Base-by-base conservation (phyloP, 768 basidiomycete species). In the Lentinula lateritia region DNA sequence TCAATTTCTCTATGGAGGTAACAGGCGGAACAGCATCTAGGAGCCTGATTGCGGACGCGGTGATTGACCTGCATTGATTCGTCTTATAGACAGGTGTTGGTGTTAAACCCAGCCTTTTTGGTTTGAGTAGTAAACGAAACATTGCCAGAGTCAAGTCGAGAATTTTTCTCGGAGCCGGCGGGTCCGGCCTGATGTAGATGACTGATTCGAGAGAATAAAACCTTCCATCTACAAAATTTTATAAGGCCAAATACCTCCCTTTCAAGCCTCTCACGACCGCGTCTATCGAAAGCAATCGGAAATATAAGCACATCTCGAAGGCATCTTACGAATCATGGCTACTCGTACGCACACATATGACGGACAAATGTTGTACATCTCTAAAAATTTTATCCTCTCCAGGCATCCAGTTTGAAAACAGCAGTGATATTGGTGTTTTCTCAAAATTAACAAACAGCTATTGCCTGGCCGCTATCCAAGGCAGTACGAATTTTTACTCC, bases 401-500 rank as follows among this genome's bases (percentile, higher is more conserved):
- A 94, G 92, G 93, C 73, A 78, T 92, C 65, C 92, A 94, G 79
- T 95, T 94, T 72, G 93, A 95, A 79, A 95, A 95, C 78, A 90
- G 85, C 78, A 89, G 88, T 76, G 95, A 98, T 70, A 85, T 99
- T 68, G 96, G 96, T 68, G 96, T 99, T 48, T 99, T 98, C 77
- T 81, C 94, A 69, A 97, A 97, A 77, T 83, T 98, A 70, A 98
- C 96, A 70, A 98, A 99, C 82, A 92, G 88, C 71, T 99, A 97
- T 83, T 98, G 96, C 77, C 87, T 99, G 52, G 86, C 85, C 69
- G 93, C 95, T 65, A 85, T 98, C 71, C 90, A 94, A 73, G 91
- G 95, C 74, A 91, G 93, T 76, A 88, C 94, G 65, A 98, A 98
- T 78, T 99, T 99, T 70, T 96, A 95, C 82, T 97, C 95, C 28